Evolutionary conservation across 2,329 filamentous ascomycete species (phyloP).

Genomic region (Neoarthrinium moseri): DNA sequence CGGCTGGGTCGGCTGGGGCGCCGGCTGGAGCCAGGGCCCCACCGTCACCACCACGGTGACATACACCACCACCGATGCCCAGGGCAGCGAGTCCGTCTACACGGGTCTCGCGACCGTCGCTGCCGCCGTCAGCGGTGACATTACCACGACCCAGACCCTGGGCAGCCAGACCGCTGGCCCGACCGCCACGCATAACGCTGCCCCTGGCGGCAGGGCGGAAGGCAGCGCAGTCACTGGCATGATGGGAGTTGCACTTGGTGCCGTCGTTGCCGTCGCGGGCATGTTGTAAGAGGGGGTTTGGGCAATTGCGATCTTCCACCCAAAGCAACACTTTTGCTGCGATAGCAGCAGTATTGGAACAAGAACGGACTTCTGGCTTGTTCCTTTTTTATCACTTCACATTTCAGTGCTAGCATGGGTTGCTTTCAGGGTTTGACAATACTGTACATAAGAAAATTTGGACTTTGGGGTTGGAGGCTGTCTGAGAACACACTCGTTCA

Average conservation of each 20-base stretch:
- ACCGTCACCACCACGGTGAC: slow-evolving; percentile 35
- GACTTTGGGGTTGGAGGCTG: too few species aligned
- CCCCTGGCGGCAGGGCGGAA: slow-evolving; percentile 14
- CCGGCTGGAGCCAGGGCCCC: slow-evolving; percentile 36
- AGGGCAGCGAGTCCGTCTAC: slow-evolving; percentile 26
- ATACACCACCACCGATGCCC: slow-evolving; percentile 26
- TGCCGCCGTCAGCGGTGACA: slow-evolving; percentile 30
- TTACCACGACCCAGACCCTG: slow-evolving; percentile 27
- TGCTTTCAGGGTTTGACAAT: too few species aligned
- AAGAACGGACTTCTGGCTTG: too few species aligned
- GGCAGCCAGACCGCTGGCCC: slow-evolving; percentile 14
- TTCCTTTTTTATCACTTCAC: too few species aligned
- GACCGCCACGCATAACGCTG: neutral
- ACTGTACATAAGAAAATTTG: too few species aligned
- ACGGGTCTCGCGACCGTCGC: slow-evolving; percentile 26
- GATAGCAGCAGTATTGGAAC: too few species aligned
- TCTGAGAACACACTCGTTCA: too few species aligned
- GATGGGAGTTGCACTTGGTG: slow-evolving; percentile 24
- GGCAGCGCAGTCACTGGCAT: slow-evolving; percentile 25
- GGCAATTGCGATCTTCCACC: neutral
- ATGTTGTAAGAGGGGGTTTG: slow-evolving; percentile 19
- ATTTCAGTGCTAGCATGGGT: too few species aligned
- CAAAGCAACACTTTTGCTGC: neutral
- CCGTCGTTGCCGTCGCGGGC: slow-evolving; percentile 24
- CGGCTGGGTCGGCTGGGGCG: slow-evolving; percentile 39